Conservation (phyloP, 257 asterid genomes). For the Osmanthus fragrans region DNA sequence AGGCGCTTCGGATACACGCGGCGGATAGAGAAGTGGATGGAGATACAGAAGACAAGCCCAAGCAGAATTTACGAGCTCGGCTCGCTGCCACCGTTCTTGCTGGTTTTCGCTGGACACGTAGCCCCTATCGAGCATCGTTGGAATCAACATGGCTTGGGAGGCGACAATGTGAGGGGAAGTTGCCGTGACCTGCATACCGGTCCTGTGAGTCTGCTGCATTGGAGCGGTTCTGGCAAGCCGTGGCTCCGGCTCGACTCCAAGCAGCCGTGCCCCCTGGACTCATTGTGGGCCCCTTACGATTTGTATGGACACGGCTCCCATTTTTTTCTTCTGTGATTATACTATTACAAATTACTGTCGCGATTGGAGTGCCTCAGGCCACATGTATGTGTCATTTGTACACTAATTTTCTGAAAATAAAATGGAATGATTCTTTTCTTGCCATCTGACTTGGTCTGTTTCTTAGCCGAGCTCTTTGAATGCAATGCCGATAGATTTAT, state of each 20-base stretch:
- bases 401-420: too few species aligned
- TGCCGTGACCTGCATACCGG: constrained; percentile 58
- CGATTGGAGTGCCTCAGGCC: too few species aligned
- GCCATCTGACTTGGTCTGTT: too few species aligned
- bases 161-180: constrained; percentile 61
- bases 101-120: constrained; percentile 60
- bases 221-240: constrained; percentile 79
- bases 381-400: too few species aligned
- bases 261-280: constrained; percentile 58
- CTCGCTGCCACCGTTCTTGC: constrained; percentile 62
- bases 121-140: constrained; percentile 58
- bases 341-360: too few species aligned
- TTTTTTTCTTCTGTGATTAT: too few species aligned
- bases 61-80: constrained; percentile 65
- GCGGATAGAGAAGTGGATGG: constrained; percentile 66
- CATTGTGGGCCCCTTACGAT: constrained; percentile 56
- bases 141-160: constrained; percentile 75
- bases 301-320: constrained; percentile 28
- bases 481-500: too few species aligned
- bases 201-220: constrained; percentile 65
- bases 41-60: constrained; percentile 46
- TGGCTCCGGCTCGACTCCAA: constrained; percentile 62
- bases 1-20: constrained; percentile 51
- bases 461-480: too few species aligned
- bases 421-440: too few species aligned